A percentile compares a stretch with the other conserved stretches of the same genome.
Conservation (phyloP, 768 basidiomycete genomes). For the Phlebiopsis gigantea region DNA sequence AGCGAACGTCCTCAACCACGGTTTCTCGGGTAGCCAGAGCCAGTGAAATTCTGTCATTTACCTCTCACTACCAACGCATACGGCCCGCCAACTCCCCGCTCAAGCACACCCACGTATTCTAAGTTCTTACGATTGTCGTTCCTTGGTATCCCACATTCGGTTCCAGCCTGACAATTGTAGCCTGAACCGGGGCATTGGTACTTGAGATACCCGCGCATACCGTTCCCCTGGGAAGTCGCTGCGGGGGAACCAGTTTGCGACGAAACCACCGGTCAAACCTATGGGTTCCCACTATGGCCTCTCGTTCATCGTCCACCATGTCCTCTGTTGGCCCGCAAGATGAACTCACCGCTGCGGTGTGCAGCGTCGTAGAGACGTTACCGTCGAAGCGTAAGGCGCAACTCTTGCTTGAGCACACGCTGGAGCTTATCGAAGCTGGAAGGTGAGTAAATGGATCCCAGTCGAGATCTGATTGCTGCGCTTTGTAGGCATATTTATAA, state of each 20-base stretch:
- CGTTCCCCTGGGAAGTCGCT: conserved; percentile 1
- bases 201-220: neutral
- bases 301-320: conserved; percentile 8
- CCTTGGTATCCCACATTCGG: neutral
- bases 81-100: neutral
- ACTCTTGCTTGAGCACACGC: conserved; percentile 30
- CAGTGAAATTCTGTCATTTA: neutral
- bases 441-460: conserved; percentile 25
- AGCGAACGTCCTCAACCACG: neutral
- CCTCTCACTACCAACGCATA: neutral
- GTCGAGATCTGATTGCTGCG: neutral
- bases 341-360: conserved; percentile 30
- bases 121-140: neutral
- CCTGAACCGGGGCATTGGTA: conserved; percentile 3
- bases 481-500: neutral
- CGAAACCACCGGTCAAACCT: neutral
- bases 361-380: conserved; percentile 29
- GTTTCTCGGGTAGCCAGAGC: neutral
- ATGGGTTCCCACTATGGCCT: conserved; percentile 11
- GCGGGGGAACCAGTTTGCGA: neutral
- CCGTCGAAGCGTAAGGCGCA: conserved; percentile 26
- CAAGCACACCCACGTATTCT: neutral
- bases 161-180: neutral
- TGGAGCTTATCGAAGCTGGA: conserved; percentile 30
- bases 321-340: conserved; percentile 18